A percentile compares a stretch with the other conserved stretches of the same genome.
Conservation (phyloP, 495 filamentous ascomycete species). For the Melanomma pulvis-pyrius region DNA sequence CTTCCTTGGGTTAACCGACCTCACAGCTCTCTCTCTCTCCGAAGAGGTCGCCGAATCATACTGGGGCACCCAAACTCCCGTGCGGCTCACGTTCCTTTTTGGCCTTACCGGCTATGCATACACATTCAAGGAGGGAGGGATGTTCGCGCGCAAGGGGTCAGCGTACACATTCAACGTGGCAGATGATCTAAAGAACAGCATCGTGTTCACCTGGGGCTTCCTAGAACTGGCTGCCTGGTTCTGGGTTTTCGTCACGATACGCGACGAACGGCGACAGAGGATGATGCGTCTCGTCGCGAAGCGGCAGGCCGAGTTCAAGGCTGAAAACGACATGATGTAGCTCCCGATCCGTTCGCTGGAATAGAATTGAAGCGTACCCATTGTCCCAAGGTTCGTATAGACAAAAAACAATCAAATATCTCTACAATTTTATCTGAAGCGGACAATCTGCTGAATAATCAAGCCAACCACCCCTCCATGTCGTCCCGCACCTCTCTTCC, state of each 20-base stretch:
- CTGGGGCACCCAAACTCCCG: slow-evolving; percentile 66
- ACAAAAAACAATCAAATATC: no score
- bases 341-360: background rate
- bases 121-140: slow-evolving; percentile 52
- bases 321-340: slow-evolving; percentile 12
- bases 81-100: slow-evolving; percentile 69
- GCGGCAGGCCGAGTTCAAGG: slow-evolving; percentile 25
- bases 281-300: slow-evolving; percentile 27
- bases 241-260: slow-evolving; percentile 58
- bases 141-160: slow-evolving; percentile 47
- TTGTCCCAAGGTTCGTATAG: no score
- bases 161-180: slow-evolving; percentile 45
- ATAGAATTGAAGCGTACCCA: background rate
- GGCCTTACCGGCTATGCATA: slow-evolving; percentile 70
- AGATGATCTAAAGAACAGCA: slow-evolving; percentile 69
- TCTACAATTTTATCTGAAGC: no score
- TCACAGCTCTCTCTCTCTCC: slow-evolving; percentile 70
- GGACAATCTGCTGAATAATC: no score
- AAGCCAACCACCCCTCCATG: no score
- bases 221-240: slow-evolving; percentile 86
- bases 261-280: slow-evolving; percentile 34
- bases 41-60: slow-evolving; percentile 66
- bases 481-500: no score
- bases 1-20: slow-evolving; percentile 69
- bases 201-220: slow-evolving; percentile 83